Evolutionary conservation across 2,329 filamentous ascomycete species (phyloP).

Genomic region (Daldinia sp.): DNA sequence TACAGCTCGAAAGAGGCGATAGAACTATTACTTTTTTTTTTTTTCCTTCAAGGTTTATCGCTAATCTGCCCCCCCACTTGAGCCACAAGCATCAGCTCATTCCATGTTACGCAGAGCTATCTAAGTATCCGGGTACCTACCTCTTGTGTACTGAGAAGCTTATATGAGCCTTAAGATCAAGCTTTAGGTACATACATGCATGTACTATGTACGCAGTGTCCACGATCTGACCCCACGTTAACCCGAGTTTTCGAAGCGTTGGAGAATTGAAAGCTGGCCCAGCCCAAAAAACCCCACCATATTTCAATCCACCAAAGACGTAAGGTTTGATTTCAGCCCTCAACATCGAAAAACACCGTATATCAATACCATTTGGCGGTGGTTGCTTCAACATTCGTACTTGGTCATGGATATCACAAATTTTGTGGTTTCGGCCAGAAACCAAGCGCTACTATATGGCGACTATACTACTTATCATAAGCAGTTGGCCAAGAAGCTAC

Average conservation of each 20-base stretch:
- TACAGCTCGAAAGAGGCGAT: background rate
- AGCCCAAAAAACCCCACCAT: slow-evolving; percentile 9
- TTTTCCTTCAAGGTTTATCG: slow-evolving; percentile 25
- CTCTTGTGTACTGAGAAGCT: background rate
- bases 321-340: background rate
- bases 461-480: slow-evolving; percentile 88
- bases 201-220: too few relatives aligned
- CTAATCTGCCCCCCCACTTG: slow-evolving; percentile 22
- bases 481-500: slow-evolving; percentile 83
- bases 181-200: too few relatives aligned
- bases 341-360: slow-evolving; percentile 1
- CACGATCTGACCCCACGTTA: background rate
- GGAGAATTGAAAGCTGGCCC: slow-evolving; percentile 5
- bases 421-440: slow-evolving; percentile 81
- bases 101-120: background rate
- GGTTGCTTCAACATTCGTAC: background rate
- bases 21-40: background rate
- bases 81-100: slow-evolving; percentile 28
- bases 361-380: background rate
- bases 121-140: slow-evolving; percentile 5
- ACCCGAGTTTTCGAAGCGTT: background rate
- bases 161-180: background rate
- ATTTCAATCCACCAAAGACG: slow-evolving; percentile 5
- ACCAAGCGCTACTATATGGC: slow-evolving; percentile 86
- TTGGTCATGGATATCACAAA: slow-evolving; percentile 86